Conservation (phyloP, 352 stramenopile genomes). For the Globisporangium carolinianum region DNA sequence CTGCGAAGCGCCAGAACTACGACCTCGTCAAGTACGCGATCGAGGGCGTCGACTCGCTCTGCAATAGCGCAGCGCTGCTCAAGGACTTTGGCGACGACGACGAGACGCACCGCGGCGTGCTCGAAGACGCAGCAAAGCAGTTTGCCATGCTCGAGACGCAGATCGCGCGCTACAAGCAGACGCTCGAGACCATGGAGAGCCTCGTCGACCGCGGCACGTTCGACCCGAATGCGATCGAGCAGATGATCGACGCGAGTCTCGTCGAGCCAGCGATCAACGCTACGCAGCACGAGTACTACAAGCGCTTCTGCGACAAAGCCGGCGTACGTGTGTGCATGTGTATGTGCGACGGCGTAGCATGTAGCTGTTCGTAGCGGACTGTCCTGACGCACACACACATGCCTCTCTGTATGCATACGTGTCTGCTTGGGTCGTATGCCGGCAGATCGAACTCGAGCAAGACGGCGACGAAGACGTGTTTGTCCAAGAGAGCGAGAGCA, state of each 20-base stretch:
- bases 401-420: not conserved
- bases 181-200: slow-evolving; percentile 58
- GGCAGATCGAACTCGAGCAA: slow-evolving; percentile 62
- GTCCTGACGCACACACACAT: not conserved
- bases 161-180: slow-evolving; percentile 55
- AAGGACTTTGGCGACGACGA: slow-evolving; percentile 46
- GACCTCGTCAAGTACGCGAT: slow-evolving; percentile 72
- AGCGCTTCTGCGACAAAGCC: slow-evolving; percentile 67
- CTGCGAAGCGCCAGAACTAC: slow-evolving; percentile 64
- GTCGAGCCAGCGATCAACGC: slow-evolving; percentile 50
- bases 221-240: slow-evolving; percentile 47
- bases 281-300: slow-evolving; percentile 67
- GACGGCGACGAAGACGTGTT: slow-evolving; percentile 74
- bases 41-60: slow-evolving; percentile 60
- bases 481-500: slow-evolving; percentile 76
- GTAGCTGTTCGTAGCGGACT: not conserved
- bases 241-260: slow-evolving; percentile 46
- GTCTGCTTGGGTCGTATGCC: not conserved
- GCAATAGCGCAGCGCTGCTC: slow-evolving; percentile 54
- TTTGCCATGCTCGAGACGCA: slow-evolving; percentile 62
- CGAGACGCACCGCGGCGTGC: slow-evolving; percentile 35
- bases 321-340: slow-evolving; percentile 29
- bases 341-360: not conserved
- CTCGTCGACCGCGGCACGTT: slow-evolving; percentile 42
- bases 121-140: slow-evolving; percentile 66